Evolutionary conservation across 106 monocot genomes (phyloP).

Genomic region (Apostasia shenzhenica): DNA sequence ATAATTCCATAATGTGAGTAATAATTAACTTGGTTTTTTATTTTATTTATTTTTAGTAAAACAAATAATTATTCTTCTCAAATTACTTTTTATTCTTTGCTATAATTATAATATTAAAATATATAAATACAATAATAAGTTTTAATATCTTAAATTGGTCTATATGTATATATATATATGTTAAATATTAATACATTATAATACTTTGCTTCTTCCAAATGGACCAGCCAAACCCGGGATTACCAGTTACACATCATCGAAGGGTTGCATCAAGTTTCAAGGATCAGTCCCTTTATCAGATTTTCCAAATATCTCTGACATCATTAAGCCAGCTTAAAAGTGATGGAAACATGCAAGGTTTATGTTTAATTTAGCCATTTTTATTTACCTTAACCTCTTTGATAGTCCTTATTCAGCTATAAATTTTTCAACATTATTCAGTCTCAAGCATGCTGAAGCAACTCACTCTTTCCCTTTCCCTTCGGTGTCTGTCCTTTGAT

Average conservation of each 20-base stretch:
- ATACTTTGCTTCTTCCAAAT: constrained; percentile 6
- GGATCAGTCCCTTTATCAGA: constrained; percentile 86
- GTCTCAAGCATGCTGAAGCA: constrained; percentile 62
- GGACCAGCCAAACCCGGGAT: constrained; percentile 58
- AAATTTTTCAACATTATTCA: constrained; percentile 23
- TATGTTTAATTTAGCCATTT: constrained; percentile 4
- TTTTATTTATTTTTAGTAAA: no score
- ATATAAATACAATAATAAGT: no score
- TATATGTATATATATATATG: no score
- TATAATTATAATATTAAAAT: no score
- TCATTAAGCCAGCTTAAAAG: constrained; percentile 77
- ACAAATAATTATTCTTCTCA: no score
- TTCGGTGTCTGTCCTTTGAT: constrained; percentile 89
- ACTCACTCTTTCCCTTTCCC: constrained; percentile 69
- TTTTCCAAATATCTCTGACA: constrained; percentile 92
- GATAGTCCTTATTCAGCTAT: background rate
- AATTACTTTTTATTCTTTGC: no score
- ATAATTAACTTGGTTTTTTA: no score
- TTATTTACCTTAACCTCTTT: background rate
- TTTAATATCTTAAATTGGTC: no score
- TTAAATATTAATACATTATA: no score
- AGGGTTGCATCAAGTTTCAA: constrained; percentile 72
- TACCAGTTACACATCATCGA: constrained; percentile 73
- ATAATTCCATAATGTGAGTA: no score
- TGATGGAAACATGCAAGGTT: constrained; percentile 64